Percentiles rank a stretch among this genome's conserved stretches.
These are phyloP conservation scores for Esteya vermicola DNA, from an alignment of 2,329 filamentous ascomycete genomes.

Conservation along the genomic window DNA sequence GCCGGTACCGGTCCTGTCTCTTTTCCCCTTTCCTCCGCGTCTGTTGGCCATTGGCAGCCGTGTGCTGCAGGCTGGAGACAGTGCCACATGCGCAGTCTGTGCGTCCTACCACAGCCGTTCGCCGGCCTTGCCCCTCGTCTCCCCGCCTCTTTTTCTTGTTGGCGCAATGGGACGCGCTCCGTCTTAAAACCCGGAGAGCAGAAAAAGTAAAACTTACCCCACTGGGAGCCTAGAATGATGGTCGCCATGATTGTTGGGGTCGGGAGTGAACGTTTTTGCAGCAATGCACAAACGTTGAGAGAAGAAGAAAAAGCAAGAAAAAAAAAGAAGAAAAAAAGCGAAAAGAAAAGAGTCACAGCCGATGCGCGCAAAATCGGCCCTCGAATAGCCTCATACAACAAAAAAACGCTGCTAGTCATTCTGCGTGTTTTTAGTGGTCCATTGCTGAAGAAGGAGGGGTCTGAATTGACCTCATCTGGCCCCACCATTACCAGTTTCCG, in stretches of 20 bases:
- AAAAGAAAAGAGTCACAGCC: not conserved
- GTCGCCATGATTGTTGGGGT: constrained; percentile 27
- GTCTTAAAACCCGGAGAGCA: too few species aligned
- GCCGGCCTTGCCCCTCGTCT: too few species aligned
- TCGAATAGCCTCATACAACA: not conserved
- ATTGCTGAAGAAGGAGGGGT: not conserved
- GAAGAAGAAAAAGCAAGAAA: not conserved
- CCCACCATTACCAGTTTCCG: too few species aligned
- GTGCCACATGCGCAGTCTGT: too few species aligned
- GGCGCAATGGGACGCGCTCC: too few species aligned
- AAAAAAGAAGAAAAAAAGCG: not conserved
- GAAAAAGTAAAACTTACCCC: constrained; percentile 29
- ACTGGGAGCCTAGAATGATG: constrained; percentile 45
- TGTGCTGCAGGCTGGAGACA: too few species aligned
- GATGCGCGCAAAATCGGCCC: not conserved
- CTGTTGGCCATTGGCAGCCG: too few species aligned
- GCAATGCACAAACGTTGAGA: not conserved
- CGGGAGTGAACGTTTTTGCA: not conserved
- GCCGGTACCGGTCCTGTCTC: too few species aligned
- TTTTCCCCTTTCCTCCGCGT: not conserved
- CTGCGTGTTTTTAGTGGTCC: not conserved
- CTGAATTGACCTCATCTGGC: too few species aligned
- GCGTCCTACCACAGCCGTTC: too few species aligned
- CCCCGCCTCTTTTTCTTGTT: too few species aligned
- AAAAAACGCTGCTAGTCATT: not conserved